phyloP scores from a whole-genome alignment of 495 filamentous ascomycete genomes.

The Daldinia childiae region DNA sequence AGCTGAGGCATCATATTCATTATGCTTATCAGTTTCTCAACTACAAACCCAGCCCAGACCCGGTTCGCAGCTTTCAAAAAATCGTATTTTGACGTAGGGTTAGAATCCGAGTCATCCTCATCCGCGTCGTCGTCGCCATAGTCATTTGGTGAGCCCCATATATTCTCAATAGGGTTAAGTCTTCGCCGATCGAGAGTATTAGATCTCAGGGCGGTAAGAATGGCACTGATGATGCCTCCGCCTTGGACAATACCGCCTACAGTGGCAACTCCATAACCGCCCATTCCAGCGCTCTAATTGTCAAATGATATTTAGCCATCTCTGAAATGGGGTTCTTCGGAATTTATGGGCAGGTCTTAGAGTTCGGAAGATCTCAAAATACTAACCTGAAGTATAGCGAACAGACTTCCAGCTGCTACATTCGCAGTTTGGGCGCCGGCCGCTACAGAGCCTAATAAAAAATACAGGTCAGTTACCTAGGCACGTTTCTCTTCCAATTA shows the following conservation, averaged over 20 bases:
- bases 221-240: conserved; percentile 2
- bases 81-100: neutral
- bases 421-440: conserved; percentile 32
- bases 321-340: neutral
- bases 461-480: neutral
- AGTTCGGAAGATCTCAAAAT: neutral
- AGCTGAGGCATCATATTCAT: neutral
- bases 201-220: neutral
- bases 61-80: neutral
- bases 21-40: neutral
- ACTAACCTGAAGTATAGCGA: conserved; percentile 36
- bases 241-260: conserved; percentile 34
- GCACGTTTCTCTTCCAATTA: neutral
- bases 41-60: neutral
- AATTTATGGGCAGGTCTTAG: neutral
- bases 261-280: conserved; percentile 33
- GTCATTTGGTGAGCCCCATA: neutral
- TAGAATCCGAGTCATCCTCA: neutral
- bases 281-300: conserved; percentile 41
- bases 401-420: conserved; percentile 26
- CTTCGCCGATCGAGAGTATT: neutral
- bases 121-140: conserved; percentile 1
- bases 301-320: neutral
- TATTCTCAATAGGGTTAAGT: neutral
- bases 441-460: conserved; percentile 33